phyloP scores from a whole-genome alignment of 495 filamentous ascomycete species.

The Lasiosphaeria hispida region DNA sequence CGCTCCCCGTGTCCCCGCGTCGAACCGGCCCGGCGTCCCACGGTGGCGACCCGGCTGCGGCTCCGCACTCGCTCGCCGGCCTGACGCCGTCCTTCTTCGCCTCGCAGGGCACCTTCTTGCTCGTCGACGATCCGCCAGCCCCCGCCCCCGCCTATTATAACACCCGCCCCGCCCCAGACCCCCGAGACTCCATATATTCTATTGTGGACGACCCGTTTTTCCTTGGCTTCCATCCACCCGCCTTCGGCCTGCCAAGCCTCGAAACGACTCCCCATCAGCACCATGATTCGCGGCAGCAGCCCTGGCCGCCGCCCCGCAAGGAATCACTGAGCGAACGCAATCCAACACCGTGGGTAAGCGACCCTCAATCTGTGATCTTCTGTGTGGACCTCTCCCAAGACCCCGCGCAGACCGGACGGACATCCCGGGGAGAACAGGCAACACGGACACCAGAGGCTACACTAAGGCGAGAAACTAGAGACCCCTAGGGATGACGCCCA shows the following conservation, averaged over 20 bases:
- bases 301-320: slow-evolving; percentile 41
- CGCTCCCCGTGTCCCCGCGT: slow-evolving; percentile 2
- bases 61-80: background rate
- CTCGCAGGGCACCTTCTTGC: slow-evolving; percentile 29
- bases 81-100: slow-evolving; percentile 11
- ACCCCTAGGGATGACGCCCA: too few relatives aligned
- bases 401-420: too few relatives aligned
- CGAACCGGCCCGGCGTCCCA: slow-evolving; percentile 11
- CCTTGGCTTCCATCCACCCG: slow-evolving; percentile 31
- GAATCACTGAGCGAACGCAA: slow-evolving; percentile 36
- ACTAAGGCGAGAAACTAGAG: too few relatives aligned
- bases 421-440: too few relatives aligned
- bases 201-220: slow-evolving; percentile 50
- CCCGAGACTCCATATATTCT: slow-evolving; percentile 43
- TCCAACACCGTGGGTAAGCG: slow-evolving; percentile 37
- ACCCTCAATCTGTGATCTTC: background rate
- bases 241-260: slow-evolving; percentile 9
- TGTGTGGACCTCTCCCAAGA: too few relatives aligned
- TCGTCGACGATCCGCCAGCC: slow-evolving; percentile 29
- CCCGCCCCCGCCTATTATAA: slow-evolving; percentile 11
- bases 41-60: slow-evolving; percentile 11
- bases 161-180: slow-evolving; percentile 1
- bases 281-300: slow-evolving; percentile 36
- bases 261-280: slow-evolving; percentile 22
- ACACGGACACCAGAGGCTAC: too few relatives aligned